Percentiles rank a stretch among this genome's conserved stretches.
Evolutionary conservation across 2,329 filamentous ascomycete species (phyloP).

Genomic region (Juglanconis sp.): DNA sequence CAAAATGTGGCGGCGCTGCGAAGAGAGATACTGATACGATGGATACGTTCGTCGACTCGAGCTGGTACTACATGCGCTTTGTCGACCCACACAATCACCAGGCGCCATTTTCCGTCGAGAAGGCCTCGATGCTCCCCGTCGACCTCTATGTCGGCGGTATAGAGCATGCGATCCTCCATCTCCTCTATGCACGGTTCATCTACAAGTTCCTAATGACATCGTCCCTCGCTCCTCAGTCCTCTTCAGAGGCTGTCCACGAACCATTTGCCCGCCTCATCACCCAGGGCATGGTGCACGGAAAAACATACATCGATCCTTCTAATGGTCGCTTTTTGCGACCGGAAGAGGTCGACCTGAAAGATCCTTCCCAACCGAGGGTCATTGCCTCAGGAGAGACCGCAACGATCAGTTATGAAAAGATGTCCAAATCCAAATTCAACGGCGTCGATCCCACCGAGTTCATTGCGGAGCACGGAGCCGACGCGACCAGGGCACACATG

Average conservation of each 20-base stretch:
- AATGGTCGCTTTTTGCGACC: conserved; percentile 76
- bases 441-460: conserved; percentile 77
- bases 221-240: conserved; percentile 39
- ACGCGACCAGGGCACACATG: conserved; percentile 81
- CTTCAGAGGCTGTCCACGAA: conserved; percentile 49
- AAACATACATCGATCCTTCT: conserved; percentile 71
- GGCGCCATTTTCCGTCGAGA: conserved; percentile 58
- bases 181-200: conserved; percentile 86
- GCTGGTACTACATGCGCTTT: conserved; percentile 88
- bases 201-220: conserved; percentile 76
- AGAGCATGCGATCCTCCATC: conserved; percentile 85
- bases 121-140: conserved; percentile 63
- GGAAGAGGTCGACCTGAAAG: conserved; percentile 65
- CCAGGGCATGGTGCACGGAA: conserved; percentile 91
- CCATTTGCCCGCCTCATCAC: conserved; percentile 81
- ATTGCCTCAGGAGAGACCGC: conserved; percentile 56
- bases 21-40: conserved; percentile 89
- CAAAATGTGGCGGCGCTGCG: conserved; percentile 66
- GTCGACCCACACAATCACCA: conserved; percentile 65
- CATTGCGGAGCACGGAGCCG: conserved; percentile 73
- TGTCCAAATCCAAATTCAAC: conserved; percentile 94
- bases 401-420: conserved; percentile 75
- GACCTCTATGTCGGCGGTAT: conserved; percentile 88
- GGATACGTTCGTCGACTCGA: conserved; percentile 95
- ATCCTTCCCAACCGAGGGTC: conserved; percentile 57